These are phyloP conservation scores for Tardiomyces depauwii DNA, from an alignment of 1,139 yeast species.

Conservation along the genomic window DNA sequence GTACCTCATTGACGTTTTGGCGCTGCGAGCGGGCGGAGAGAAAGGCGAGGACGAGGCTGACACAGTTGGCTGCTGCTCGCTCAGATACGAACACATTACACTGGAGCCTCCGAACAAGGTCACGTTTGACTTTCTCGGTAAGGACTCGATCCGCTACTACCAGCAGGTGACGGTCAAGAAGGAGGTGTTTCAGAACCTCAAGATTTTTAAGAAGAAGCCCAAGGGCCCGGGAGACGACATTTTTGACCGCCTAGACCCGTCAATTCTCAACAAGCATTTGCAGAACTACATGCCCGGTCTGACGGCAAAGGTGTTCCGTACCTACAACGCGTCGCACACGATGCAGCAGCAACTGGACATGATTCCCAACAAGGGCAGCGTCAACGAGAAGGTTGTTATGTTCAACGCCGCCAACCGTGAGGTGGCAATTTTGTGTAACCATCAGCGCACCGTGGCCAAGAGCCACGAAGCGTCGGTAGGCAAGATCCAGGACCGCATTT, in stretches of 20 bases:
- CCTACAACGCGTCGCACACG: slow-evolving; percentile 91
- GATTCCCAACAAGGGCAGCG: slow-evolving; percentile 74
- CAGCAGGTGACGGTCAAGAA: slow-evolving; percentile 87
- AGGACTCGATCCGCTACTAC: slow-evolving; percentile 84
- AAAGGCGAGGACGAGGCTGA: slow-evolving; percentile 97
- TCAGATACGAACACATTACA: slow-evolving; percentile 80
- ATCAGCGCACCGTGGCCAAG: slow-evolving; percentile 86
- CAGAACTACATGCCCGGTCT: slow-evolving; percentile 87
- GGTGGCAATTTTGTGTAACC: slow-evolving; percentile 94
- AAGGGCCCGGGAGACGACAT: slow-evolving; percentile 87
- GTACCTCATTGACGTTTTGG: slow-evolving; percentile 86
- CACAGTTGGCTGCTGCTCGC: slow-evolving; percentile 95
- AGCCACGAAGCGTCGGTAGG: slow-evolving; percentile 72
- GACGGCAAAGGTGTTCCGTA: slow-evolving; percentile 95
- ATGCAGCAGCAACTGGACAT: slow-evolving; percentile 90
- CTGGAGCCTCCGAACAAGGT: slow-evolving; percentile 79
- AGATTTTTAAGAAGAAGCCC: slow-evolving; percentile 78
- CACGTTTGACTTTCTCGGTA: slow-evolving; percentile 91
- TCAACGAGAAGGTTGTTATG: slow-evolving; percentile 74
- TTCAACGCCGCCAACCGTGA: slow-evolving; percentile 93
- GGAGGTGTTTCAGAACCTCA: slow-evolving; percentile 81
- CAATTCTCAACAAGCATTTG: slow-evolving; percentile 71
- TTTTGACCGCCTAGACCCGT: slow-evolving; percentile 82
- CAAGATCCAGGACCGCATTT: slow-evolving; percentile 62
- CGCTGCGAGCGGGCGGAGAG: slow-evolving; percentile 97